Percentiles rank a stretch among this genome's conserved stretches.
These are phyloP conservation scores for Cyberlindnera mycetangii DNA, from an alignment of 805 yeast species.

Conservation along the genomic window DNA sequence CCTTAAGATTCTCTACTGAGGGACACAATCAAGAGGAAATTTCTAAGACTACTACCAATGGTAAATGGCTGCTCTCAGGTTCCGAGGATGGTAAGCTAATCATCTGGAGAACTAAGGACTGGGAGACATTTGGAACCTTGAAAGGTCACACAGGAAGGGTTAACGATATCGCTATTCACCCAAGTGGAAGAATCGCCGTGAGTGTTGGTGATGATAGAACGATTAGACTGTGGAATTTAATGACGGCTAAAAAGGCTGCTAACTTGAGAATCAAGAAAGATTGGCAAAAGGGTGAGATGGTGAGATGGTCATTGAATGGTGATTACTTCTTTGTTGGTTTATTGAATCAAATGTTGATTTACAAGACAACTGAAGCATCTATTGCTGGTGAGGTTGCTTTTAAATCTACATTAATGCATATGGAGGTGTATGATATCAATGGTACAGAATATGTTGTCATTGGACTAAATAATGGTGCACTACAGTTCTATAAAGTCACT, in stretches of 20 bases:
- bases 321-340: slow-evolving; percentile 74
- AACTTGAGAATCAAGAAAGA: slow-evolving; percentile 67
- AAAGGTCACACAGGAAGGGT: slow-evolving; percentile 87
- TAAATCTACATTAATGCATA: slow-evolving; percentile 61
- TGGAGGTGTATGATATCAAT: slow-evolving; percentile 48
- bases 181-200: slow-evolving; percentile 84
- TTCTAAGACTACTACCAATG: slow-evolving; percentile 34
- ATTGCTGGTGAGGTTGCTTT: slow-evolving; percentile 51
- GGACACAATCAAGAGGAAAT: slow-evolving; percentile 26
- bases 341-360: slow-evolving; percentile 59
- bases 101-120: slow-evolving; percentile 94
- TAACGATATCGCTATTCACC: slow-evolving; percentile 85
- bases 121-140: slow-evolving; percentile 87
- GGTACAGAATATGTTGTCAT: slow-evolving; percentile 56
- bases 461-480: slow-evolving; percentile 70
- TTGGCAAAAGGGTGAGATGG: slow-evolving; percentile 62
- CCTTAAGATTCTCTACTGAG: slow-evolving; percentile 66
- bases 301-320: slow-evolving; percentile 69
- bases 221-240: slow-evolving; percentile 87
- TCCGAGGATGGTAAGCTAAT: slow-evolving; percentile 88
- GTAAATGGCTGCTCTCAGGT: slow-evolving; percentile 88
- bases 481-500: slow-evolving; percentile 51
- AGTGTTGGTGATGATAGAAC: slow-evolving; percentile 86
- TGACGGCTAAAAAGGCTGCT: slow-evolving; percentile 95
- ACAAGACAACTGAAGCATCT: slow-evolving; percentile 59